Evolutionary conservation across 2,329 filamentous ascomycete species (phyloP), one percentile per base, ranked within the genome.

Genomic region (Fusarium sp.): DNA sequence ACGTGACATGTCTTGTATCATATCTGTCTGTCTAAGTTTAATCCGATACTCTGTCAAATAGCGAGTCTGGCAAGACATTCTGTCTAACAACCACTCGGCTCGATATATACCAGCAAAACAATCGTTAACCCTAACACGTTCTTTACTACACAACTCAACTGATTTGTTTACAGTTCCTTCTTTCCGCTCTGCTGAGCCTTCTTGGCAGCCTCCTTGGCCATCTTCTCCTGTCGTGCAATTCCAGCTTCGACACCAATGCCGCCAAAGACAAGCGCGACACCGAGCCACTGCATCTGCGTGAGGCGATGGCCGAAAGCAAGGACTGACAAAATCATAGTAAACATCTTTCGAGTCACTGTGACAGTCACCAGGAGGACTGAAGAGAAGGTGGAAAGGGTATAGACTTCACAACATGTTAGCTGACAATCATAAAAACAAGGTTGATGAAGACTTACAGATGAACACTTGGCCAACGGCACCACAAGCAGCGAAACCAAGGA

Each of bases 291-390:
- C 87, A 95, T 97, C n/a, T 84, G 82, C 29, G 89, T 92, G 51
- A 99, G 86, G 69, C 87, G 88, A 80, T 99, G 96, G 29, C 96
- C 96, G 79, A 98, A 99, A 82, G 94, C 94, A 65, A 98, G 85
- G 29, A 99, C 96, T 57, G 94, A 97, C 54, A 98, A 86, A 64
- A 98, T 93, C 96, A 99, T 99, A 72, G 95, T 98, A 79, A 98
- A 88, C 96, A 99, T 99, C 84, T 99, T 99, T 77, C 96, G 88
- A 47, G 96, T 99, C 47, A 99, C 96, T 3, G 94, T 99, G 5
- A 99, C 94, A 7, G 96, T 98, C 45, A 98, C 95, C 52, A 99
- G 89, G 54, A 98, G 87, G 51, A 99, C 88, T 12, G 92, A 96
- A 12, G 93, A 96, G 83, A 98, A 99, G 52, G 92, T 93, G 16